Conservation (phyloP, 176 grass and related monocot species). For the Triticum monococcum region DNA sequence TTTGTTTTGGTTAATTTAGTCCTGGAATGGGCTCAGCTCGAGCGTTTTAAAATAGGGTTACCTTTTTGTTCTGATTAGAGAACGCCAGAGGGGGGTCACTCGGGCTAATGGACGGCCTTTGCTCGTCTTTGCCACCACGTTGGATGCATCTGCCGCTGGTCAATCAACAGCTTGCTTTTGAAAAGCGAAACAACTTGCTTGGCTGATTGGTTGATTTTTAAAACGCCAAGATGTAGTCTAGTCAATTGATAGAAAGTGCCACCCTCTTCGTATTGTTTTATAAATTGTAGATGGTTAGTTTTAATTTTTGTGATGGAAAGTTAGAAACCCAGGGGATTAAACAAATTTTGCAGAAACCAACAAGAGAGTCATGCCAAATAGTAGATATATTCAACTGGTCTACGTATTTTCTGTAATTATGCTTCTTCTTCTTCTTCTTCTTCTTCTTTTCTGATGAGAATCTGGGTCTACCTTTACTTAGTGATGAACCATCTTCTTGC, state of each 20-base stretch:
- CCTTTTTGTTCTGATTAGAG: neutral
- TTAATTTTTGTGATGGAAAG: neutral
- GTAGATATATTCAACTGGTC: neutral
- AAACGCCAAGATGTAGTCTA: neutral
- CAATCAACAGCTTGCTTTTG: slow-evolving; percentile 1
- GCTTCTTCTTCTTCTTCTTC: neutral
- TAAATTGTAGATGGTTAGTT: neutral
- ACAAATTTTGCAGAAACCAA: neutral
- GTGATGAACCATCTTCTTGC: neutral
- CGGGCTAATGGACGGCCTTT: neutral
- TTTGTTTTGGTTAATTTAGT: neutral
- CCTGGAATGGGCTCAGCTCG: neutral
- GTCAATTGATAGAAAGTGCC: neutral
- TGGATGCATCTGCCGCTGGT: neutral
- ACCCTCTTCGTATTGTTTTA: neutral
- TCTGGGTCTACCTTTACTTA: neutral
- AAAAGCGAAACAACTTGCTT: neutral
- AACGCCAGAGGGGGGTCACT: neutral
- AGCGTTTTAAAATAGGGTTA: neutral
- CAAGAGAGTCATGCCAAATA: neutral
- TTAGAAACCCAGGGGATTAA: neutral
- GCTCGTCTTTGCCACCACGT: neutral
- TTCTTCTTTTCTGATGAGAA: neutral
- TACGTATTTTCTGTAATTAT: neutral
- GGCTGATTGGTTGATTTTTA: neutral